These are phyloP conservation scores for Pichia scutulata DNA, from an alignment of 805 yeast species.

Conservation along the genomic window DNA sequence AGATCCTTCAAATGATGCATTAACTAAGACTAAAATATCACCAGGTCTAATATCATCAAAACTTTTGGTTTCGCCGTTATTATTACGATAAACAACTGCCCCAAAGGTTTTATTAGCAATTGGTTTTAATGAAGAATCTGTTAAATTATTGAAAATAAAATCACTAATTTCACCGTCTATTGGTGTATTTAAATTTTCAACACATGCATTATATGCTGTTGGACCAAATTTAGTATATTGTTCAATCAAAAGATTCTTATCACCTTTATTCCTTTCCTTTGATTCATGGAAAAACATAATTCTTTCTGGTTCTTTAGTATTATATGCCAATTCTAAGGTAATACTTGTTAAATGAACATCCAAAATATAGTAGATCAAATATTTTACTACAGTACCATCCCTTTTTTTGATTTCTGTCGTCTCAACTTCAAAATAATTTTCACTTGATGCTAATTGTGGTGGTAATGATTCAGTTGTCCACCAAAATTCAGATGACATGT, in stretches of 20 bases:
- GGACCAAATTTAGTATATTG: slow-evolving; percentile 47
- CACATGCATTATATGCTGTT: slow-evolving; percentile 39
- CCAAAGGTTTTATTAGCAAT: slow-evolving; percentile 70
- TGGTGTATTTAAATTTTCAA: slow-evolving; percentile 19
- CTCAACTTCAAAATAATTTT: slow-evolving; percentile 60
- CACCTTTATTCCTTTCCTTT: slow-evolving; percentile 39
- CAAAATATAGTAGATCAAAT: slow-evolving; percentile 63
- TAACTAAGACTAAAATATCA: slow-evolving; percentile 69
- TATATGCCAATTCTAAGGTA: slow-evolving; percentile 50
- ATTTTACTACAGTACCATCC: slow-evolving; percentile 39
- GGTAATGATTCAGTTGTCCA: slow-evolving; percentile 61
- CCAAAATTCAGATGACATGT: slow-evolving; percentile 40
- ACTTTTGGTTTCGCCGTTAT: slow-evolving; percentile 42
- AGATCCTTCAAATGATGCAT: slow-evolving; percentile 67
- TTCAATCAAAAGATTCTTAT: slow-evolving; percentile 33
- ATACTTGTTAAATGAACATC: slow-evolving; percentile 68
- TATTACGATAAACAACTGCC: slow-evolving; percentile 54
- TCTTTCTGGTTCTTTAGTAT: slow-evolving; percentile 43
- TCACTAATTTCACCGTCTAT: slow-evolving; percentile 29
- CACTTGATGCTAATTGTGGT: slow-evolving; percentile 36
- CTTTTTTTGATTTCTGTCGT: slow-evolving; percentile 48
- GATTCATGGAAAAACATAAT: slow-evolving; percentile 35
- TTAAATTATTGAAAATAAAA: slow-evolving; percentile 30
- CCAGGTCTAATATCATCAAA: slow-evolving; percentile 69
- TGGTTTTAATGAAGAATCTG: slow-evolving; percentile 30